Percentiles rank a stretch among this genome's conserved stretches.
phyloP scores from a whole-genome alignment of 2,329 filamentous ascomycete species.

The Cladosporium sp. region DNA sequence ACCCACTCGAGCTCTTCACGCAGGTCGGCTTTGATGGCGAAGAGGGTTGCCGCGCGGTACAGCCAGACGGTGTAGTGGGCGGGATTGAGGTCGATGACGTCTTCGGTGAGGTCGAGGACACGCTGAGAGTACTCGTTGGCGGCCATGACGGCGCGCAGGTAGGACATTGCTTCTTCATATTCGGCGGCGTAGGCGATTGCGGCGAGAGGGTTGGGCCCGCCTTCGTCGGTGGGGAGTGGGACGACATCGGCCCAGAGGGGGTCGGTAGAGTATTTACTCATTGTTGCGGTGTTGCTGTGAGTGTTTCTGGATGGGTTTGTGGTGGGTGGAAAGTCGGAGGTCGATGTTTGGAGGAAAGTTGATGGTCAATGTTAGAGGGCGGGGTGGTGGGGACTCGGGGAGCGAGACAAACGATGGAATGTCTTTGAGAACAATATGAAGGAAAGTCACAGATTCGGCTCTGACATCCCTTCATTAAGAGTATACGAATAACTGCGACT shows the following conservation, averaged over 20 bases:
- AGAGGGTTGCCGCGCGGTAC: constrained; percentile 80
- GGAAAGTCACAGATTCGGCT: neutral
- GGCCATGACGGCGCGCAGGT: constrained; percentile 92
- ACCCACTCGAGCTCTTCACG: constrained; percentile 80
- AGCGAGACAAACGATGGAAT: neutral
- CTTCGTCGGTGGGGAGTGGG: constrained; percentile 82
- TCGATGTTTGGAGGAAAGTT: constrained; percentile 1
- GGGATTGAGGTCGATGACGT: constrained; percentile 90
- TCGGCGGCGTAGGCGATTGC: constrained; percentile 87
- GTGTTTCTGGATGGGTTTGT: neutral
- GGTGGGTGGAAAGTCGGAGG: neutral
- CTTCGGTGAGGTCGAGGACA: constrained; percentile 77
- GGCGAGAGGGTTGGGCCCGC: constrained; percentile 74
- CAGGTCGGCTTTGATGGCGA: constrained; percentile 65
- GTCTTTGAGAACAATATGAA: constrained; percentile 19
- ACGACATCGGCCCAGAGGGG: constrained; percentile 81
- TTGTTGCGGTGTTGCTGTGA: constrained; percentile 23
- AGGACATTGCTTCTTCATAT: constrained; percentile 89
- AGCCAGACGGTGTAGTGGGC: constrained; percentile 99
- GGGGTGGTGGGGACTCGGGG: constrained; percentile 3
- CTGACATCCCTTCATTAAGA: neutral
- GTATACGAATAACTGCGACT: neutral
- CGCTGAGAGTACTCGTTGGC: constrained; percentile 79
- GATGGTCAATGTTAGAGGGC: neutral
- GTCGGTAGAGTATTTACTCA: constrained; percentile 62